Evolutionary conservation across 768 basidiomycete genomes (phyloP), one percentile per base, ranked within the genome.

Genomic region (Crucibulum laeve): DNA sequence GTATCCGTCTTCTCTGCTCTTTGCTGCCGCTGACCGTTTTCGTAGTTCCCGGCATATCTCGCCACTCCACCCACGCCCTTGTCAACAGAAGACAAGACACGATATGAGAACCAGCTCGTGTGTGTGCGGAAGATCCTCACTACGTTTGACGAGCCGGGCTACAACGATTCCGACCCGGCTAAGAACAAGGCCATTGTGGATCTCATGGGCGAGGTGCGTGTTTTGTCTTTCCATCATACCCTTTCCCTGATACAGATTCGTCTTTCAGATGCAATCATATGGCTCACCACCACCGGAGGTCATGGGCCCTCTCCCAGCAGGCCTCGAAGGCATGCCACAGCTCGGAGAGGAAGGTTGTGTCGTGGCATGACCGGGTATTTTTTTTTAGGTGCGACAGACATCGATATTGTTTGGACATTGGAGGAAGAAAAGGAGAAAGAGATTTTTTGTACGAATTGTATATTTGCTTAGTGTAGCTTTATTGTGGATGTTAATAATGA

Each of bases 301-400:
- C 39, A 91, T 92, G 86, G 91, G 89, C 1, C 77, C 81, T 0
- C 68, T 92, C 38, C 91, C 91, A 0, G 76, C 86, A 2, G 87
- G 85, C 2, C 47, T 62, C 21, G 63, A 61, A 2, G 53, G 55
- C 3, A 36, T 49, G 2, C 45, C 45, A 17, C 45, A 49, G 3
- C 39, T 48, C 3, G 54, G 47, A 6, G 56, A 58, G 4, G 62
- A 60, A 33, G 53, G 52, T 3, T 67, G 65, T 38, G 46, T 46
- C 13, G 51, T 67, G 42, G 60, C 58, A 22, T 67, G n/a, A n/a
- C n/a, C n/a, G n/a, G n/a, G n/a, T n/a, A n/a, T n/a, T n/a, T n/a
- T n/a, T n/a, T n/a, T n/a, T n/a, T n/a, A n/a, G n/a, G n/a, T n/a
- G n/a, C n/a, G n/a, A n/a, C n/a, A n/a, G n/a, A n/a, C n/a, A n/a